phyloP scores from a whole-genome alignment of 2,329 filamentous ascomycete species.

The Ophiostoma ulmi region DNA sequence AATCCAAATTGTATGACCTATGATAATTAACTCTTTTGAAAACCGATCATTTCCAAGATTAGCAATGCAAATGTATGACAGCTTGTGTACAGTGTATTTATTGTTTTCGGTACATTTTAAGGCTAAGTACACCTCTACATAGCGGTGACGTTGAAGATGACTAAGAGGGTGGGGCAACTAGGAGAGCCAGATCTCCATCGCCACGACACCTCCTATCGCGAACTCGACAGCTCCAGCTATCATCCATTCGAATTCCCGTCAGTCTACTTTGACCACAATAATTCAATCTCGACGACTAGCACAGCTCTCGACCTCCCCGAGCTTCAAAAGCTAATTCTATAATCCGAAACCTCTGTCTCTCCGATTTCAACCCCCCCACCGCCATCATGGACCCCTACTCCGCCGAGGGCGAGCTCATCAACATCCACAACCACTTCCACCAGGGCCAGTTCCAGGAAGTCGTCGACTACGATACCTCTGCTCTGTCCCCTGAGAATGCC shows the following conservation, averaged over 20 bases:
- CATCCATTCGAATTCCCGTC: neutral
- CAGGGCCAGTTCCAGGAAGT: constrained; percentile 83
- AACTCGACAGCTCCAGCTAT: constrained; percentile 7
- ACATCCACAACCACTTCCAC: constrained; percentile 66
- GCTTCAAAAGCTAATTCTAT: neutral
- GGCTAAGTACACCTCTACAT: neutral
- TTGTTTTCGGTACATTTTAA: neutral
- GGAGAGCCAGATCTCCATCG: constrained; percentile 20
- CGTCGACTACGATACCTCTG: constrained; percentile 75
- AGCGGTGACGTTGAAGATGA: constrained; percentile 15
- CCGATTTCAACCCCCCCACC: neutral
- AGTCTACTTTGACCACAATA: neutral
- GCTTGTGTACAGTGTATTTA: neutral
- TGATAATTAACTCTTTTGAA: no score
- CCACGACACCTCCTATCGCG: neutral
- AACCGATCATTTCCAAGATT: no score
- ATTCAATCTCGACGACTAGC: neutral
- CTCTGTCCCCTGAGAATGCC: constrained; percentile 72
- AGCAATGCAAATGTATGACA: no score
- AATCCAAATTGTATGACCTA: no score
- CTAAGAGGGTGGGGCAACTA: constrained; percentile 13
- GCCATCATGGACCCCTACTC: constrained; percentile 63
- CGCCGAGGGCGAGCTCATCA: constrained; percentile 65
- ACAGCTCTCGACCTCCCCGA: neutral
- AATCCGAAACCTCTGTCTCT: neutral